phyloP scores from a whole-genome alignment of 2,329 filamentous ascomycete species.

The Talaromyces sp. region DNA sequence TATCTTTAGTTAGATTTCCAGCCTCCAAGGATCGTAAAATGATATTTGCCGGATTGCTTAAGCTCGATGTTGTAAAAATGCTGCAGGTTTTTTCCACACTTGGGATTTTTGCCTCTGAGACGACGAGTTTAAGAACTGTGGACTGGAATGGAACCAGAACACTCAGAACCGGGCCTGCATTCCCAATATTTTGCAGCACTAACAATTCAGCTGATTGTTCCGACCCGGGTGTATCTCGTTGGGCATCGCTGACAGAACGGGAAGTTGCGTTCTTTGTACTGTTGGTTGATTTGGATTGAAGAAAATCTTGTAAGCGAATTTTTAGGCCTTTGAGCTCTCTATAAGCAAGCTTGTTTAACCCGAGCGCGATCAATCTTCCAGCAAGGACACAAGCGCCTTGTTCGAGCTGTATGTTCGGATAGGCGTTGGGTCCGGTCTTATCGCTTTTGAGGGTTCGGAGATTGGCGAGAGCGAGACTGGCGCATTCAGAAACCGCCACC shows the following conservation, averaged over 20 bases:
- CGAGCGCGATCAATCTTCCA: slow-evolving; percentile 36
- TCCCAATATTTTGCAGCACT: slow-evolving; percentile 24
- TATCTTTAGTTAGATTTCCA: slow-evolving; percentile 30
- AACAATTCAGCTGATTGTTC: slow-evolving; percentile 35
- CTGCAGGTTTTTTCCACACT: slow-evolving; percentile 26
- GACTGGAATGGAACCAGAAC: slow-evolving; percentile 36
- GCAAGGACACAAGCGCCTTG: slow-evolving; percentile 38
- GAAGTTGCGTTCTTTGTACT: slow-evolving; percentile 10
- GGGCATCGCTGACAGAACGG: slow-evolving; percentile 17
- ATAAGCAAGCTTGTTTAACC: slow-evolving; percentile 35
- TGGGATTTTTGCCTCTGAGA: slow-evolving; percentile 26
- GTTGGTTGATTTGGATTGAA: slow-evolving; percentile 15
- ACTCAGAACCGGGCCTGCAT: slow-evolving; percentile 21
- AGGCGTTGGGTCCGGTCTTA: slow-evolving; percentile 14
- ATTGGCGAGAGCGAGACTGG: slow-evolving; percentile 33
- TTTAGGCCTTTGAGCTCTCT: slow-evolving; percentile 37
- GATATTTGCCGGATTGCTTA: slow-evolving; percentile 34
- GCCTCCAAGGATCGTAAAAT: slow-evolving; percentile 34
- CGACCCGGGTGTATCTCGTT: slow-evolving; percentile 19
- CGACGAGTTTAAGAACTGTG: slow-evolving; percentile 34
- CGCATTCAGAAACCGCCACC: slow-evolving; percentile 34
- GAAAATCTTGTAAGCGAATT: slow-evolving; percentile 27
- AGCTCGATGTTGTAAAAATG: slow-evolving; percentile 27
- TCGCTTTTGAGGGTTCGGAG: slow-evolving; percentile 31
- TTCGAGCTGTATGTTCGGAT: slow-evolving; percentile 36